Percentiles rank a stretch among this genome's conserved stretches.
These are phyloP conservation scores for Macrocybe gigantea DNA, from an alignment of 768 basidiomycete genomes.

Conservation along the genomic window DNA sequence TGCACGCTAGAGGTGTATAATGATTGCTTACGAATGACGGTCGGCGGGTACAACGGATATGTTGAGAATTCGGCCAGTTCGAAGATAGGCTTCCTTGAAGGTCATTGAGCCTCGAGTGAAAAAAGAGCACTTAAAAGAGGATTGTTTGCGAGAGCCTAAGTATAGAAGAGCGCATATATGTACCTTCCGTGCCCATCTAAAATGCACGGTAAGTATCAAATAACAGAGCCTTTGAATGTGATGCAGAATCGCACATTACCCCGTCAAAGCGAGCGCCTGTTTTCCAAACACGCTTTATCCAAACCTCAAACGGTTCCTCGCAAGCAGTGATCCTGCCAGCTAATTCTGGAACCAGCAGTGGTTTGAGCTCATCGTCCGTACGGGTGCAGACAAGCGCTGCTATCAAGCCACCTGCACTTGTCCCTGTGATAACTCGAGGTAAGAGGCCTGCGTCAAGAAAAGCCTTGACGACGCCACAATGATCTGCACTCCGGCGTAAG, in stretches of 20 bases:
- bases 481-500: slow-evolving; percentile 41
- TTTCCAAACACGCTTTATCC: slow-evolving; percentile 67
- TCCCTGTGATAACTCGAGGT: slow-evolving; percentile 91
- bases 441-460: slow-evolving; percentile 82
- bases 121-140: slow-evolving; percentile 63
- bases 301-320: slow-evolving; percentile 67
- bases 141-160: neutral
- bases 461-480: slow-evolving; percentile 88
- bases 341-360: slow-evolving; percentile 73
- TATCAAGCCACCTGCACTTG: slow-evolving; percentile 87
- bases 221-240: slow-evolving; percentile 1
- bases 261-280: slow-evolving; percentile 97
- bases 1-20: neutral
- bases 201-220: slow-evolving; percentile 2
- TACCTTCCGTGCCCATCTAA: slow-evolving; percentile 86
- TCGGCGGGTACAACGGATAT: slow-evolving; percentile 91
- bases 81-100: slow-evolving; percentile 89
- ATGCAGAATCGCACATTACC: slow-evolving; percentile 32
- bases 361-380: slow-evolving; percentile 81
- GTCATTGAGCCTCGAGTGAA: slow-evolving; percentile 93
- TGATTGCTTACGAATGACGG: slow-evolving; percentile 64
- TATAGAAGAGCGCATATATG: slow-evolving; percentile 1
- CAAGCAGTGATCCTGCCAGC: slow-evolving; percentile 81
- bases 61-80: slow-evolving; percentile 91
- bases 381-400: slow-evolving; percentile 75